A percentile compares a stretch with the other conserved stretches of the same genome.
phyloP scores from a whole-genome alignment of 1,284 basidiomycete species.

The Ganoderma lingzhi region DNA sequence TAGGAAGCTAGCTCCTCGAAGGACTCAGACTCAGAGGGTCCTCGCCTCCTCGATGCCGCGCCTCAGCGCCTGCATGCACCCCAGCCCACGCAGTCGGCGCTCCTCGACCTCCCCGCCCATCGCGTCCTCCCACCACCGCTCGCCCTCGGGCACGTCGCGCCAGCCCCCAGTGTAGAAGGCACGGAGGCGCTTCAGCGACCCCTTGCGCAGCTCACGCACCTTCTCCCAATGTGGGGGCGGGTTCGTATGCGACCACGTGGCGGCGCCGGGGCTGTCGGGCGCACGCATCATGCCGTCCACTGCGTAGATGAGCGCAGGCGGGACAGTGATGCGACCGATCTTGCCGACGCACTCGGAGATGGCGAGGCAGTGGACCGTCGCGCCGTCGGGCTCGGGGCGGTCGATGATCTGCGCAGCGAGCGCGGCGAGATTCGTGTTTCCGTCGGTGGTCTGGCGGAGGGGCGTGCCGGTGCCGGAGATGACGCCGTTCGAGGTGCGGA shows the following conservation, averaged over 20 bases:
- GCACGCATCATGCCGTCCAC: constrained; percentile 57
- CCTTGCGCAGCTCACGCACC: constrained; percentile 45
- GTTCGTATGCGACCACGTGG: constrained; percentile 49
- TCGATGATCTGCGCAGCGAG: constrained; percentile 31
- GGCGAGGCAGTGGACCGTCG: constrained; percentile 71
- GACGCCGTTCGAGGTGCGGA: constrained; percentile 41
- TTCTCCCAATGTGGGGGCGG: constrained; percentile 63
- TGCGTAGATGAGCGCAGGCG: constrained; percentile 67
- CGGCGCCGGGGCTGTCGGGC: constrained; percentile 9
- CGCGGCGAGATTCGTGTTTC: constrained; percentile 21
- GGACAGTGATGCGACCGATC: constrained; percentile 77
- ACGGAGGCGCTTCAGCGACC: constrained; percentile 49
- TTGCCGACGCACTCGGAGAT: constrained; percentile 81
- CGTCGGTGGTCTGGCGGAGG: constrained; percentile 16
- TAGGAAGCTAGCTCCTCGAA: not conserved
- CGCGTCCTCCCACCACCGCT: constrained; percentile 73
- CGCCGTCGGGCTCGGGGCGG: constrained; percentile 58
- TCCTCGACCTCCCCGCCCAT: constrained; percentile 59
- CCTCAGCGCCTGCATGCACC: constrained; percentile 50
- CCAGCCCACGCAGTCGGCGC: constrained; percentile 51
- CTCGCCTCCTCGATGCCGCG: constrained; percentile 51
- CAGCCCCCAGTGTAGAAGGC: constrained; percentile 63
- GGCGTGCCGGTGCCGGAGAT: constrained; percentile 29
- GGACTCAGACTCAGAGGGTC: constrained; percentile 20
- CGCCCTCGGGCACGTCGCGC: constrained; percentile 58